Evolutionary conservation across 2,329 filamentous ascomycete genomes (phyloP).

Genomic region (Venturiaceae sp.): DNA sequence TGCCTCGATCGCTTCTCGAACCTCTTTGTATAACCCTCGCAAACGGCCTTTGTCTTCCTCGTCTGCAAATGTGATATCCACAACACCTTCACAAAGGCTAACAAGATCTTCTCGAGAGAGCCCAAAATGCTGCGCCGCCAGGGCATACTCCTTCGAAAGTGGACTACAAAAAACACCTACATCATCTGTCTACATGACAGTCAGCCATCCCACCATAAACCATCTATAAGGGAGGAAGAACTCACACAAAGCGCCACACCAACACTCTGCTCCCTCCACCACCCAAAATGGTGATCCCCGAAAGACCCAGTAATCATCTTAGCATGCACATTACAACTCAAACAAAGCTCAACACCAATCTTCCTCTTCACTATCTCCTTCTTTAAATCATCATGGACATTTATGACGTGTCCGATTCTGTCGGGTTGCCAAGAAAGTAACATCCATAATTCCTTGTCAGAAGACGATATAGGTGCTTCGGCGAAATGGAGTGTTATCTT

Average conservation of each 20-base stretch:
- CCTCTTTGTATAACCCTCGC: neutral
- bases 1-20: neutral
- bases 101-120: conserved; percentile 41
- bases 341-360: conserved; percentile 64
- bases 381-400: conserved; percentile 54
- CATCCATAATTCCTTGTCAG: conserved; percentile 49
- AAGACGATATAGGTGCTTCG: conserved; percentile 51
- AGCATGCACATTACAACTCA: conserved; percentile 73
- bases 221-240: conserved; percentile 14
- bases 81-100: conserved; percentile 48
- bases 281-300: conserved; percentile 65
- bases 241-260: conserved; percentile 58
- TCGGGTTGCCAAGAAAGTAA: conserved; percentile 58
- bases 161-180: conserved; percentile 72
- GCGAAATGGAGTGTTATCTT: conserved; percentile 70
- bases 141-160: conserved; percentile 65
- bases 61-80: conserved; percentile 58
- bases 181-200: conserved; percentile 60
- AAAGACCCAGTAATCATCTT: conserved; percentile 59
- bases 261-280: conserved; percentile 52
- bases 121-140: conserved; percentile 62
- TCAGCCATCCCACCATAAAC: conserved; percentile 1
- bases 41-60: conserved; percentile 52
- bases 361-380: conserved; percentile 42
- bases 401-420: conserved; percentile 69